Evolutionary conservation across 2,329 filamentous ascomycete genomes (phyloP).

Genomic region (Colletotrichum horii): DNA sequence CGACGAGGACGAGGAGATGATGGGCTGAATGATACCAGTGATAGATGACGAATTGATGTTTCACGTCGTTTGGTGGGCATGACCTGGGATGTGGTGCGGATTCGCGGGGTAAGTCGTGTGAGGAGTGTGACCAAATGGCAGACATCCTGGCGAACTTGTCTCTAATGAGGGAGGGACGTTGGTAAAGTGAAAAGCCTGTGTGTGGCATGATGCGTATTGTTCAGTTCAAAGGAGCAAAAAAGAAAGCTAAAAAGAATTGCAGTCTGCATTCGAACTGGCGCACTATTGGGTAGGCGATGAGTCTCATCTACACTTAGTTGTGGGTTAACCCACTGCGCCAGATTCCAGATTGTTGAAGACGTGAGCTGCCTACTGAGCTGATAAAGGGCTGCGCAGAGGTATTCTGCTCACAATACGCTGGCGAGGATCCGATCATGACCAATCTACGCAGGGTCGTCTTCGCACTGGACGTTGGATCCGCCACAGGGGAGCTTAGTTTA

Average conservation of each 20-base stretch:
- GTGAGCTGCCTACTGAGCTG: background rate
- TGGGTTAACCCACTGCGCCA: no score
- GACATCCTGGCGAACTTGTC: no score
- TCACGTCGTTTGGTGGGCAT: background rate
- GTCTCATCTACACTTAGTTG: no score
- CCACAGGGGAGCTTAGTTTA: background rate
- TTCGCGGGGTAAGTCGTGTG: background rate
- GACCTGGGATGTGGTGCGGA: background rate
- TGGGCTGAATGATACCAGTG: conserved; percentile 17
- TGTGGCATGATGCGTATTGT: background rate
- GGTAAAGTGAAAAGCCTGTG: background rate
- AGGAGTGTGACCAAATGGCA: background rate
- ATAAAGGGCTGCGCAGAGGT: background rate
- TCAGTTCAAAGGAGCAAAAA: background rate
- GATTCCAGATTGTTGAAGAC: background rate
- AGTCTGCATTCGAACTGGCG: no score
- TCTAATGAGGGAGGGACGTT: background rate
- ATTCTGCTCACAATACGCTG: background rate
- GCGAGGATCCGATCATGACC: background rate
- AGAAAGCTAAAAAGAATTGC: background rate
- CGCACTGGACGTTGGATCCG: background rate
- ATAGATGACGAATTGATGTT: background rate
- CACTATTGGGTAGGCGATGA: no score
- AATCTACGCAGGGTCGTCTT: no score
- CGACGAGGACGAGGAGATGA: conserved; percentile 21